These are phyloP conservation scores for Coemansia sp. DNA, from an alignment of 192 early-diverging fungal species.

Conservation along the genomic window DNA sequence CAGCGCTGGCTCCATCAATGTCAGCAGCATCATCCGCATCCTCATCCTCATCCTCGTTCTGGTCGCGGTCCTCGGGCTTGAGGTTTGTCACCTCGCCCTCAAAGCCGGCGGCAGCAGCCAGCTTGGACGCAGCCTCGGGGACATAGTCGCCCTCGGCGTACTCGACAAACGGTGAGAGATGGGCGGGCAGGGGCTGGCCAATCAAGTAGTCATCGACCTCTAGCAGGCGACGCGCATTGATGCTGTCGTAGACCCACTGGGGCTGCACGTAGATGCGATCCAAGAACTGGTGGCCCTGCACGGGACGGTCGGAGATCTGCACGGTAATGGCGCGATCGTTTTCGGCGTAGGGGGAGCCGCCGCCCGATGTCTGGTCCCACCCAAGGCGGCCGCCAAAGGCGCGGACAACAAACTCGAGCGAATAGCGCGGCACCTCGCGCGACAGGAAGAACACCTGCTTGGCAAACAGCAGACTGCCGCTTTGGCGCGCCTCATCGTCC, in stretches of 20 bases:
- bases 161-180: conserved; percentile 93
- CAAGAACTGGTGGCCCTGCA: conserved; percentile 62
- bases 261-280: conserved; percentile 88
- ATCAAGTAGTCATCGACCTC: conserved; percentile 67
- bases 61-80: conserved; percentile 60
- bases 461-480: conserved; percentile 61
- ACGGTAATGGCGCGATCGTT: conserved; percentile 87
- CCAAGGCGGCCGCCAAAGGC: conserved; percentile 89
- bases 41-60: conserved; percentile 57
- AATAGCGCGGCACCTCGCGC: conserved; percentile 92
- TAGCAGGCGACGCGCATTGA: conserved; percentile 84
- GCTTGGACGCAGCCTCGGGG: conserved; percentile 60
- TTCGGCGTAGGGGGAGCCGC: conserved; percentile 78
- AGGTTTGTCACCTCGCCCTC: conserved; percentile 68
- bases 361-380: conserved; percentile 81
- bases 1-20: conserved; percentile 61
- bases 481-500: conserved; percentile 29
- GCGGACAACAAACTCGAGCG: conserved; percentile 90
- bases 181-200: conserved; percentile 85
- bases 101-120: conserved; percentile 54
- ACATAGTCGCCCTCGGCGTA: conserved; percentile 87
- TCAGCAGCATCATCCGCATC: conserved; percentile 46
- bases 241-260: conserved; percentile 97
- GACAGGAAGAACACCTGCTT: conserved; percentile 81
- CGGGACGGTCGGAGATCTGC: conserved; percentile 87